Evolutionary conservation across 345 rosid species (phyloP).

Genomic region (Punica granatum): DNA sequence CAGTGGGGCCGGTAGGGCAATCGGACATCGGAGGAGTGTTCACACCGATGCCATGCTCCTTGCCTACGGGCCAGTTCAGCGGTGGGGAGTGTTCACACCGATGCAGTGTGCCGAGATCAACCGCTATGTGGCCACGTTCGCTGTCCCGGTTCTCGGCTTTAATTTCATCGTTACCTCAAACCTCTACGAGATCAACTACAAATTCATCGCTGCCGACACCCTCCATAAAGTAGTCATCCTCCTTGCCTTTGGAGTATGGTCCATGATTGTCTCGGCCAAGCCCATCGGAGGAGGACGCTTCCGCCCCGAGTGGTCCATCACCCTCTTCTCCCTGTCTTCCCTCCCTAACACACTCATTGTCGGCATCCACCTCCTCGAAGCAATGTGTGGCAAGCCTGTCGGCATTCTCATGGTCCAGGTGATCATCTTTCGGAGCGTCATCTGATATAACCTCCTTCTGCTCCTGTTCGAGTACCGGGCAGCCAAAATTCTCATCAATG

Average conservation of each 20-base stretch:
- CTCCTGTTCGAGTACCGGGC: conserved; percentile 11
- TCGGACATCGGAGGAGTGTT: too few relatives aligned
- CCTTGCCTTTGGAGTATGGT: conserved; percentile 15
- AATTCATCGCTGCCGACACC: conserved; percentile 28
- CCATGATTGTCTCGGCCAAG: neutral
- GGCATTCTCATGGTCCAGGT: conserved; percentile 12
- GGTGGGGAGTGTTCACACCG: conserved; percentile 29
- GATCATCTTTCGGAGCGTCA: conserved; percentile 9
- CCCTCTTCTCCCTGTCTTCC: conserved; percentile 10
- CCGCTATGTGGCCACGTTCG: conserved; percentile 26
- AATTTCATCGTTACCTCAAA: conserved; percentile 18
- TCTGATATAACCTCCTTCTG: conserved; percentile 11
- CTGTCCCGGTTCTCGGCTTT: conserved; percentile 26
- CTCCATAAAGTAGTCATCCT: conserved; percentile 24
- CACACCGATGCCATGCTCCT: too few relatives aligned
- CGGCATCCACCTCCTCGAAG: conserved; percentile 15
- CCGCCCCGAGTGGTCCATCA: conserved; percentile 12
- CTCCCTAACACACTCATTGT: conserved; percentile 18
- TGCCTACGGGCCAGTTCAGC: conserved; percentile 26
- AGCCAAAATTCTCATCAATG: conserved; percentile 5
- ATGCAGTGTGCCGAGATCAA: conserved; percentile 30
- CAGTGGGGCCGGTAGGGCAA: too few relatives aligned
- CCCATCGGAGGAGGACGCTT: neutral
- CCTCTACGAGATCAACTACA: conserved; percentile 20
- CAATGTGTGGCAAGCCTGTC: conserved; percentile 7